Evolutionary conservation across 306 rosid genomes (phyloP).

Genomic region (Citrullus amarus): DNA sequence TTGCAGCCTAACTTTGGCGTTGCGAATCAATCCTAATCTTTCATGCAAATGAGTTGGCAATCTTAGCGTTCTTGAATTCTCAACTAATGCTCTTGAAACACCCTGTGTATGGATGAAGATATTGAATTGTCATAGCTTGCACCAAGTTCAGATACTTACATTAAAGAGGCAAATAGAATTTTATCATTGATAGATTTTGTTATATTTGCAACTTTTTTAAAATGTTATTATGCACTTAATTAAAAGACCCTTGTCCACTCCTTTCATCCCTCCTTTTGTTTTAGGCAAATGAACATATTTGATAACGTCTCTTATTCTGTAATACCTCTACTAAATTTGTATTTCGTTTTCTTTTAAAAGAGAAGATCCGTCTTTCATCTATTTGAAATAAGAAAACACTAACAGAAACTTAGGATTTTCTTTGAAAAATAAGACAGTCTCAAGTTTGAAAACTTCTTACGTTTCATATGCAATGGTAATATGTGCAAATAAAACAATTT

Average conservation of each 20-base stretch:
- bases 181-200: too few relatives aligned
- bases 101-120: slow-evolving; percentile 42
- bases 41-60: slow-evolving; percentile 79
- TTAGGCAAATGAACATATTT: background rate
- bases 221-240: background rate
- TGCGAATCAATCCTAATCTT: slow-evolving; percentile 76
- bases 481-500: too few relatives aligned
- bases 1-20: slow-evolving; percentile 62
- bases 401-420: background rate
- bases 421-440: too few relatives aligned
- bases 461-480: too few relatives aligned
- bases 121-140: background rate
- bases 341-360: background rate
- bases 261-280: background rate
- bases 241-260: too few relatives aligned
- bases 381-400: background rate
- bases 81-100: slow-evolving; percentile 82
- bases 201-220: too few relatives aligned
- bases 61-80: slow-evolving; percentile 82
- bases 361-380: background rate
- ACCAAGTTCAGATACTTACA: background rate
- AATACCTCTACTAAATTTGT: background rate
- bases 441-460: too few relatives aligned
- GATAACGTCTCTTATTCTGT: background rate
- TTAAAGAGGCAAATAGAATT: too few relatives aligned